phyloP scores from a whole-genome alignment of 225 moss, liverwort and hornwort species.

The Bryum argenteum region DNA sequence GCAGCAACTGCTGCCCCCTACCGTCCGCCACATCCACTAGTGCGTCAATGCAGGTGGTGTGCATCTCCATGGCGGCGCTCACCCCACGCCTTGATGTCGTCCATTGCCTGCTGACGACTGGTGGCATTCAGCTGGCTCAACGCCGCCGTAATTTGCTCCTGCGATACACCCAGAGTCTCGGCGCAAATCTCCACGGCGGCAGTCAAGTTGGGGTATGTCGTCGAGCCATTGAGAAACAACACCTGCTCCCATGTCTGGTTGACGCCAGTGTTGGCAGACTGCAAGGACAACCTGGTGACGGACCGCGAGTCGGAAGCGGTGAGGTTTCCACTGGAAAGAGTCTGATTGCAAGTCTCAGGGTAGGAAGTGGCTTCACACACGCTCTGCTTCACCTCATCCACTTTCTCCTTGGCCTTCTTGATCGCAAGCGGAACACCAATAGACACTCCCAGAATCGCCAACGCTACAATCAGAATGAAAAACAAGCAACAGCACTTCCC shows the following conservation, averaged over 20 bases:
- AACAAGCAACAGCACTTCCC: not conserved
- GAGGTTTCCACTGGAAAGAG: slow-evolving; percentile 22
- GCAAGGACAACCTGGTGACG: slow-evolving; percentile 12
- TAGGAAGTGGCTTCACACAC: slow-evolving; percentile 42
- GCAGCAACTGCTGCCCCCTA: not conserved
- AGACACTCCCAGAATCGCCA: not conserved
- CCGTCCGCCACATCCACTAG: slow-evolving; percentile 9
- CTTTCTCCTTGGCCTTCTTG: no score
- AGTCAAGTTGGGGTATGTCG: slow-evolving; percentile 20
- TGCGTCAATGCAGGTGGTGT: slow-evolving; percentile 47
- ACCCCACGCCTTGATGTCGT: slow-evolving; percentile 41
- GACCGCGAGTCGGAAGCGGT: slow-evolving; percentile 7
- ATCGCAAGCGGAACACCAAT: slow-evolving; percentile 2
- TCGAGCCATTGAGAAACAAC: not conserved
- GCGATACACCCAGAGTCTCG: slow-evolving; percentile 28
- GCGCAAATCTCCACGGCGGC: slow-evolving; percentile 35
- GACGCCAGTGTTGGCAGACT: slow-evolving; percentile 22
- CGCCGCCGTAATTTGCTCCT: slow-evolving; percentile 22
- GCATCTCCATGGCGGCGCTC: slow-evolving; percentile 52
- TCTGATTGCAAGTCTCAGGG: slow-evolving; percentile 35
- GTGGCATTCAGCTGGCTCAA: slow-evolving; percentile 15
- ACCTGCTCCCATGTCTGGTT: slow-evolving; percentile 21
- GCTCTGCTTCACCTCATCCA: not conserved
- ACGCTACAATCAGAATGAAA: not conserved
- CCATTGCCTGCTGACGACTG: not conserved